phyloP scores from a whole-genome alignment of 768 basidiomycete genomes.

The Tremella mesenterica region DNA sequence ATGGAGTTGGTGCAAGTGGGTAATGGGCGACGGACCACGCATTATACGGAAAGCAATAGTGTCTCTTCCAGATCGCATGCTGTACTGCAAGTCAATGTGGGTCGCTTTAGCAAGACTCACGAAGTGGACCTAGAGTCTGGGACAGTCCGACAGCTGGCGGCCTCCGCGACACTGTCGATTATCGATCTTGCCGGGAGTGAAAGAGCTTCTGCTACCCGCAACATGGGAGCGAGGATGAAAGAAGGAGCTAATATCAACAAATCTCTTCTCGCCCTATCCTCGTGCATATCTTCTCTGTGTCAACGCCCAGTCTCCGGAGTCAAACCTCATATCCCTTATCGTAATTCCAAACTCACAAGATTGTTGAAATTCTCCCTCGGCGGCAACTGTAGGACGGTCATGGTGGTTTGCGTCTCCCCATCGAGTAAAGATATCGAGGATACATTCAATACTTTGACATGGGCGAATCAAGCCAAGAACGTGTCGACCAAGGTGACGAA shows the following conservation, averaged over 20 bases:
- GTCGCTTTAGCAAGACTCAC: conserved; percentile 60
- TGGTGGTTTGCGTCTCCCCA: conserved; percentile 96
- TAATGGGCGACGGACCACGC: conserved; percentile 79
- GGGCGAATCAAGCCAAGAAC: conserved; percentile 94
- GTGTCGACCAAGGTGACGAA: conserved; percentile 95
- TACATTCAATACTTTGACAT: conserved; percentile 94
- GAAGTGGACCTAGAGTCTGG: conserved; percentile 73
- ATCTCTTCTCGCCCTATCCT: conserved; percentile 89
- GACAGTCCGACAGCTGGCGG: conserved; percentile 50
- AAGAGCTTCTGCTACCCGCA: conserved; percentile 86
- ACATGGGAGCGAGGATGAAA: conserved; percentile 96
- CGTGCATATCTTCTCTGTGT: conserved; percentile 97
- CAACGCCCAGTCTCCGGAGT: conserved; percentile 68
- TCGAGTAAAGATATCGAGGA: conserved; percentile 95
- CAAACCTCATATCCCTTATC: conserved; percentile 83
- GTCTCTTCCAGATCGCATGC: conserved; percentile 96
- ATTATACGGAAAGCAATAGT: conserved; percentile 90
- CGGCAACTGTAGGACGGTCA: conserved; percentile 98
- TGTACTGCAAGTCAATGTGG: conserved; percentile 89
- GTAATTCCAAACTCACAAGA: conserved; percentile 96
- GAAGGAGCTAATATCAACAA: conserved; percentile 99
- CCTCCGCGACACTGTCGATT: conserved; percentile 75
- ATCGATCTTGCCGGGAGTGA: conserved; percentile 98
- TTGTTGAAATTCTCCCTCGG: conserved; percentile 95
- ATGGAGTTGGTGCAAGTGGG: conserved; percentile 86